Conservation (phyloP, 805 yeast genomes). For the Monosporozyma servazzii region DNA sequence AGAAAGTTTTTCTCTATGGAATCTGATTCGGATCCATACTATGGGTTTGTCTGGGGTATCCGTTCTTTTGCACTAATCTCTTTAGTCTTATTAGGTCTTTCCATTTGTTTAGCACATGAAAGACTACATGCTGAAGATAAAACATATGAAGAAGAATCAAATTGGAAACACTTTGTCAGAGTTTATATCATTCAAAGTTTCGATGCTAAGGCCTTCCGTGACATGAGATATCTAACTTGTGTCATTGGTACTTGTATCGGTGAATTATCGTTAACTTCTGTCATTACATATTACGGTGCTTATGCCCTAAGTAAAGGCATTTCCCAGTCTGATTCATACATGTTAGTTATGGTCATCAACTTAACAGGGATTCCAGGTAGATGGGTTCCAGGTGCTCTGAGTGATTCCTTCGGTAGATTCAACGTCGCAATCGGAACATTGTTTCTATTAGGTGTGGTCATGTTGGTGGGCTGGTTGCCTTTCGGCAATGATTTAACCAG, state of each 20-base stretch:
- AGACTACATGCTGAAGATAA: constrained; percentile 35
- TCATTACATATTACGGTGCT: constrained; percentile 42
- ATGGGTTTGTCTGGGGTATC: constrained; percentile 50
- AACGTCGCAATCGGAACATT: constrained; percentile 39
- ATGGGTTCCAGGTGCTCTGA: constrained; percentile 36
- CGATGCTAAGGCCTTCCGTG: constrained; percentile 34
- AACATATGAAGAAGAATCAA: constrained; percentile 10
- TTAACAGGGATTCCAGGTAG: constrained; percentile 36
- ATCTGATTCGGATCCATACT: constrained; percentile 17
- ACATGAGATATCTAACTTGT: constrained; percentile 36
- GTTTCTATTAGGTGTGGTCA: constrained; percentile 23
- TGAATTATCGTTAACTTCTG: constrained; percentile 38
- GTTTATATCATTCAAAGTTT: constrained; percentile 26
- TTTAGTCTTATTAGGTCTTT: constrained; percentile 29
- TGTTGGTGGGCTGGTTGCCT: constrained; percentile 33
- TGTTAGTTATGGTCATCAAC: constrained; percentile 39
- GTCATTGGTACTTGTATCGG: constrained; percentile 38
- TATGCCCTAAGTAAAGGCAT: constrained; percentile 41
- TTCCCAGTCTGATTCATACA: constrained; percentile 32
- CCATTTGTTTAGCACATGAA: constrained; percentile 33
- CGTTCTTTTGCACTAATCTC: constrained; percentile 41
- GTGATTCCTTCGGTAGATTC: constrained; percentile 43
- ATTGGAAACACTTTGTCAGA: constrained; percentile 21
- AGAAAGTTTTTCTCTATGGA: constrained; percentile 33
- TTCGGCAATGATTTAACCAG: constrained; percentile 28